Evolutionary conservation across 495 filamentous ascomycete genomes (phyloP), one percentile per base, ranked within the genome.

Genomic region (Neurospora intermedia): DNA sequence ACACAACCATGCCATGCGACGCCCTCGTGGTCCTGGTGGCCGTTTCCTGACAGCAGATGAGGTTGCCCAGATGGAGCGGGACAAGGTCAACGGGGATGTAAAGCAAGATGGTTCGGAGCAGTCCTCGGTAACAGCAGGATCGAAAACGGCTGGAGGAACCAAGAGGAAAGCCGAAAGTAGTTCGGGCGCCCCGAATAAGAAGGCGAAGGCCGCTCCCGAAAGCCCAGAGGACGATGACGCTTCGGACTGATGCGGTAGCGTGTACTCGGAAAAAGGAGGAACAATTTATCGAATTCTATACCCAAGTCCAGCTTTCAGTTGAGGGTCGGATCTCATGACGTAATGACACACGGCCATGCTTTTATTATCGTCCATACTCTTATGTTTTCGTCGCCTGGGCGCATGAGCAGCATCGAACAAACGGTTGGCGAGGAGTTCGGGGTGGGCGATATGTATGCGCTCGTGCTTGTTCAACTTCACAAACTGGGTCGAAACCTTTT

Each of bases 11-110:
- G 96, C 96, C 10, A 99, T 99, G 96, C 89, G 96, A 45, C 87
- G 96, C 75, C 96, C 96, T 31, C 90, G 96, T 79, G 96, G 96
- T 13, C 96, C 96, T n/a, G 96, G 96, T 69, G 96, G 96, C 43
- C 89, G 96, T 42, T 99, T 99, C 86, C 82, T 99, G 82, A 99
- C 96, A 0, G 95, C 96, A n/a, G 96, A 99, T 54, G 96, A 99
- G 79, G 96, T 98, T 23, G 92, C 92, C 8, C 91, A 92, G 46
- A 96, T 98, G 84, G 96, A 98, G 77, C 88, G 82, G 74, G 83
- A 83, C 13, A 88, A 87, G 71, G 79, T 73, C 39, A 83, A 86
- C 69, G 73, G 75, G 15, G 80, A 83, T 2, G 78, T 38, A 31
- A 20, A 74, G 78, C n/a, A 83, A 81, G 69, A 82, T 84, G 5